These are phyloP conservation scores for Drechslerella dactyloides DNA, from an alignment of 2,329 filamentous ascomycete species.

Conservation along the genomic window DNA sequence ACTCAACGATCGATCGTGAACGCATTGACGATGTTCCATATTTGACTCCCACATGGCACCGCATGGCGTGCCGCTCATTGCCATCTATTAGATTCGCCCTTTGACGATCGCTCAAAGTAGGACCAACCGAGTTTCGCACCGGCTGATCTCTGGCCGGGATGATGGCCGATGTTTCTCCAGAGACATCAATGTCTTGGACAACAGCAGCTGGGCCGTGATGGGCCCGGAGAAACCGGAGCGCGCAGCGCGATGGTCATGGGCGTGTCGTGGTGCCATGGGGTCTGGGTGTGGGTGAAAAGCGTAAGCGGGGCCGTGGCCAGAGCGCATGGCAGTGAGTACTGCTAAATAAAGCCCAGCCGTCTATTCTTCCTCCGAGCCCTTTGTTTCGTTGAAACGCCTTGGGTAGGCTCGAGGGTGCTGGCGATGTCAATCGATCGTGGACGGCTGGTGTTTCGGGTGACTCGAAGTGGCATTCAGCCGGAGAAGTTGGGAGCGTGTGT, in stretches of 20 bases:
- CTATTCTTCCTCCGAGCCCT: not conserved
- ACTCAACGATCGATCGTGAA: not conserved
- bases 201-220: not conserved
- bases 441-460: slow-evolving; percentile 32
- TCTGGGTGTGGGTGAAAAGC: no score
- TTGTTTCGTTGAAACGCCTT: not conserved
- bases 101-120: slow-evolving; percentile 14
- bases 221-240: not conserved
- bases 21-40: slow-evolving; percentile 10
- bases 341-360: slow-evolving; percentile 1
- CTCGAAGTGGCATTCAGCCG: slow-evolving; percentile 26
- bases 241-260: not conserved
- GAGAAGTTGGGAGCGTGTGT: slow-evolving; percentile 33
- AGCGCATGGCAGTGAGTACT: not conserved
- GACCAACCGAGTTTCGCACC: slow-evolving; percentile 15
- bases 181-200: slow-evolving; percentile 28
- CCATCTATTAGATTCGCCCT: not conserved
- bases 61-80: slow-evolving; percentile 2
- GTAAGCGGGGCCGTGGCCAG: not conserved
- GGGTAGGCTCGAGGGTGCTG: not conserved
- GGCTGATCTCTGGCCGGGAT: slow-evolving; percentile 18
- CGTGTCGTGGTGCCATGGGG: not conserved
- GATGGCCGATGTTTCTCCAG: slow-evolving; percentile 26
- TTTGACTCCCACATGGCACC: slow-evolving; percentile 31
- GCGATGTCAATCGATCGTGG: slow-evolving; percentile 3